Evolutionary conservation across 192 early-diverging fungal species (phyloP).

Genomic region (Mortierella antarctica): DNA sequence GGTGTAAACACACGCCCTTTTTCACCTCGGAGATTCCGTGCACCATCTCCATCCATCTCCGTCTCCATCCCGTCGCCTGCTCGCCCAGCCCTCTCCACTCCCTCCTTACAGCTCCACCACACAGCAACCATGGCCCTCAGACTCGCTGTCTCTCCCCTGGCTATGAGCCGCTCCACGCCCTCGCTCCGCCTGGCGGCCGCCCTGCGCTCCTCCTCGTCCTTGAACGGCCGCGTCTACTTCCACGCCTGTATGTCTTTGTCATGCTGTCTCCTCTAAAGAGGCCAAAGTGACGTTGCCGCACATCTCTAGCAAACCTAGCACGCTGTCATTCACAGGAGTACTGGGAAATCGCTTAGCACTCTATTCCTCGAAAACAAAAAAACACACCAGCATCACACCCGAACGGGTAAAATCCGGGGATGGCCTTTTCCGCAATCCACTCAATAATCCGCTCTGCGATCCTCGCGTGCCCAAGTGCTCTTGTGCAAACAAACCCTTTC

Average conservation of each 20-base stretch:
- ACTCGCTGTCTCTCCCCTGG: slow-evolving; percentile 39
- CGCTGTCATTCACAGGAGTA: neutral
- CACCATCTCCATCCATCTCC: no score
- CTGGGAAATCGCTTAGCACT: neutral
- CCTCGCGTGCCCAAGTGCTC: no score
- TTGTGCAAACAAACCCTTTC: neutral
- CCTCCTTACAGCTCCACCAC: neutral
- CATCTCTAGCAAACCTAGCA: no score
- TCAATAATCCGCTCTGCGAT: neutral
- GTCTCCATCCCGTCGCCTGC: no score
- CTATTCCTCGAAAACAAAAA: neutral
- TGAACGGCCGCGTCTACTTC: slow-evolving; percentile 36
- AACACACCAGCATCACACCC: neutral
- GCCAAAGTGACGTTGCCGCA: no score
- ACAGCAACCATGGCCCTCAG: slow-evolving; percentile 21
- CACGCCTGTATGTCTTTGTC: slow-evolving; percentile 17
- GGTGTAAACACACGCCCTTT: no score
- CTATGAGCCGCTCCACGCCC: slow-evolving; percentile 23
- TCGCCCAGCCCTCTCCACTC: neutral
- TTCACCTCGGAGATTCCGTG: no score
- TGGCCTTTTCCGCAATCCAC: neutral
- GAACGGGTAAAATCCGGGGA: slow-evolving; percentile 20
- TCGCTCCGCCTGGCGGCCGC: slow-evolving; percentile 18
- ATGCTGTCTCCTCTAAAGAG: no score
- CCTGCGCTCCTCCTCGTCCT: slow-evolving; percentile 27